Percentiles rank a stretch among this genome's conserved stretches.
These are phyloP conservation scores for Phytopythium mirpurense DNA, from an alignment of 352 stramenopile genomes.

Conservation along the genomic window DNA sequence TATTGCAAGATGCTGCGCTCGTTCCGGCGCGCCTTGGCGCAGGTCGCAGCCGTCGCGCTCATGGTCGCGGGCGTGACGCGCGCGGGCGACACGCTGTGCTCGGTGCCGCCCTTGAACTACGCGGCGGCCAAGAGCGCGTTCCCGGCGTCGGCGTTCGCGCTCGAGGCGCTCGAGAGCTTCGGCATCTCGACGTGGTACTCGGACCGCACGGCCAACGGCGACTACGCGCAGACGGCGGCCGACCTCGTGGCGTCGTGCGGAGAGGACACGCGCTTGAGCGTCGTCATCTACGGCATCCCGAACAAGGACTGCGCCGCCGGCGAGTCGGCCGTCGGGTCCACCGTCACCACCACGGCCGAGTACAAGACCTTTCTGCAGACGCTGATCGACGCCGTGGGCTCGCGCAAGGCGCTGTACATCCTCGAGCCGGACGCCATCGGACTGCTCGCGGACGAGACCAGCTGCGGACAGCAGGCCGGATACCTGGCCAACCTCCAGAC, in stretches of 20 bases:
- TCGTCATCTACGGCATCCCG: constrained; percentile 67
- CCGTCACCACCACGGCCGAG: constrained; percentile 30
- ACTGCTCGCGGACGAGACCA: constrained; percentile 28
- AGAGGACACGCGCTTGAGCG: constrained; percentile 35
- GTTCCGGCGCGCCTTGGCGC: not conserved
- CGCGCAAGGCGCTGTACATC: constrained; percentile 60
- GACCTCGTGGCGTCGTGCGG: constrained; percentile 30
- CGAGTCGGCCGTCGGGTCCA: constrained; percentile 32
- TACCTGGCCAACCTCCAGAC: constrained; percentile 50
- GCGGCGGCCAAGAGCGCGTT: constrained; percentile 33
- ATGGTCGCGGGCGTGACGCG: not conserved
- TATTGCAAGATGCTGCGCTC: constrained; percentile 7
- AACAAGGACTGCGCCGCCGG: constrained; percentile 70
- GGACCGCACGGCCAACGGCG: constrained; percentile 31
- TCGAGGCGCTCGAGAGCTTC: constrained; percentile 46
- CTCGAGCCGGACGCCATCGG: constrained; percentile 66
- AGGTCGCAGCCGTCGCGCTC: constrained; percentile 4
- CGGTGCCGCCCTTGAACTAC: constrained; percentile 38
- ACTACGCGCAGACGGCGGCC: constrained; percentile 26
- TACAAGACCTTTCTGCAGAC: constrained; percentile 48
- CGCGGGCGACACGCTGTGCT: constrained; percentile 43
- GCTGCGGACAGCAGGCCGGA: constrained; percentile 30
- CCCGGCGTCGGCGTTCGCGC: constrained; percentile 37
- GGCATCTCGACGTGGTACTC: constrained; percentile 67
- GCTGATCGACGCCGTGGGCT: constrained; percentile 35